Evolutionary conservation across 2,329 filamentous ascomycete genomes (phyloP).

Genomic region (Trichoderma semiorbis): DNA sequence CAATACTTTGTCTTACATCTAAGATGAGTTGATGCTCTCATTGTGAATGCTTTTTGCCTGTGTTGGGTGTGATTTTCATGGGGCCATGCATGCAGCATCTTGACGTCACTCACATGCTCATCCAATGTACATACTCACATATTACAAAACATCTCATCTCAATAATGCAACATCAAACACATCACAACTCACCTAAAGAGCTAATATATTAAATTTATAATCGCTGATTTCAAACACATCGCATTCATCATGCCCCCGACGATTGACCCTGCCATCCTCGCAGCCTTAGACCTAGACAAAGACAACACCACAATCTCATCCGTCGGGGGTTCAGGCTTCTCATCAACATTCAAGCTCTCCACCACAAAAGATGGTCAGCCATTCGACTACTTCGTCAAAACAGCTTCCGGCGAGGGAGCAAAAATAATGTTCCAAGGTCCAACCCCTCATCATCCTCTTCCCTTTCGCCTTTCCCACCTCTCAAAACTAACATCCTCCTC

Average conservation of each 20-base stretch:
- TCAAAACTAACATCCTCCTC: neutral
- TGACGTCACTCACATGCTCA: neutral
- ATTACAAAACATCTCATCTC: neutral
- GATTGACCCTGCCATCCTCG: constrained; percentile 60
- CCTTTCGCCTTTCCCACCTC: neutral
- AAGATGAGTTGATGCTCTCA: neutral
- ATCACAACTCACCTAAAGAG: neutral
- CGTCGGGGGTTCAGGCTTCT: constrained; percentile 65
- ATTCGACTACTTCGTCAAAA: constrained; percentile 69
- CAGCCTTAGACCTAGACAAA: constrained; percentile 58
- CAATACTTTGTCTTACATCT: neutral
- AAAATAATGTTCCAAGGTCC: constrained; percentile 67
- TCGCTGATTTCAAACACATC: neutral
- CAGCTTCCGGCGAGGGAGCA: constrained; percentile 55
- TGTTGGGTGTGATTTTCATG: neutral
- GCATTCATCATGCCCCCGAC: constrained; percentile 38
- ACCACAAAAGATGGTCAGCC: constrained; percentile 45
- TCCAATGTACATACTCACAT: neutral
- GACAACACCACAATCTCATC: constrained; percentile 52
- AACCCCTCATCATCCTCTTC: neutral
- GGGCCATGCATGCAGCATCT: neutral
- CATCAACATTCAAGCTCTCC: constrained; percentile 61
- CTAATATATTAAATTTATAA: neutral
- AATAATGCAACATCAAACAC: neutral
- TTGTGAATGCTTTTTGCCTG: neutral